Conservation (phyloP, 768 basidiomycete genomes). For the Psilocybe cubensis region DNA sequence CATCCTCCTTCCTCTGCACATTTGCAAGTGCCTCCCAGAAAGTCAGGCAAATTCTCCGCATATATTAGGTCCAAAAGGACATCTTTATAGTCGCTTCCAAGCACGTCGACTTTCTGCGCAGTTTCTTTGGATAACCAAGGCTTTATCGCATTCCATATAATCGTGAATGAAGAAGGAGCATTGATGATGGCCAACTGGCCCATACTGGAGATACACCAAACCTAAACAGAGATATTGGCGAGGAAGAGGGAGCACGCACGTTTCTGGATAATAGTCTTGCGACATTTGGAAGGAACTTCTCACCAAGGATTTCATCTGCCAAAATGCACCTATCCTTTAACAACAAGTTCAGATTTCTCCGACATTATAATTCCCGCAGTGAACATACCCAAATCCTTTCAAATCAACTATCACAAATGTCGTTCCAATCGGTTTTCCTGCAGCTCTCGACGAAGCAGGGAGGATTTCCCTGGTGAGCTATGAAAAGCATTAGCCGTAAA, state of each 20-base stretch:
- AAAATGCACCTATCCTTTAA: conserved; percentile 67
- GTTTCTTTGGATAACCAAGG: conserved; percentile 80
- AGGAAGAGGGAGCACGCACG: conserved; percentile 38
- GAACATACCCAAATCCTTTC: conserved; percentile 66
- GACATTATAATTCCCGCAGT: not conserved
- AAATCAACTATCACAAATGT: conserved; percentile 71
- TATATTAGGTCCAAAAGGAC: conserved; percentile 63
- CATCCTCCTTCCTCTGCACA: conserved; percentile 63
- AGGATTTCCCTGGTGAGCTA: conserved; percentile 66
- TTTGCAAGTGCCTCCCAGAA: conserved; percentile 68
- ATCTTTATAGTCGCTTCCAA: conserved; percentile 62
- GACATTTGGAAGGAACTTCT: conserved; percentile 71
- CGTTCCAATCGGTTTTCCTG: conserved; percentile 52
- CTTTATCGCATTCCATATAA: conserved; percentile 71
- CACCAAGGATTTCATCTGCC: conserved; percentile 73
- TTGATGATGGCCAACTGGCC: conserved; percentile 74
- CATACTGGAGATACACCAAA: conserved; percentile 50
- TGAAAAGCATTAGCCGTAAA: not conserved
- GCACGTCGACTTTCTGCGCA: conserved; percentile 64
- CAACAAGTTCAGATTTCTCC: not conserved
- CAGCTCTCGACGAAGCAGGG: conserved; percentile 63
- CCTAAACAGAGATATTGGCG: conserved; percentile 1
- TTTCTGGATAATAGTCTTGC: conserved; percentile 80
- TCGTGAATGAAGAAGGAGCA: conserved; percentile 72
- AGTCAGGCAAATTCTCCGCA: conserved; percentile 61